phyloP scores from a whole-genome alignment of 1,284 basidiomycete genomes.

The Ustilago lituana region DNA sequence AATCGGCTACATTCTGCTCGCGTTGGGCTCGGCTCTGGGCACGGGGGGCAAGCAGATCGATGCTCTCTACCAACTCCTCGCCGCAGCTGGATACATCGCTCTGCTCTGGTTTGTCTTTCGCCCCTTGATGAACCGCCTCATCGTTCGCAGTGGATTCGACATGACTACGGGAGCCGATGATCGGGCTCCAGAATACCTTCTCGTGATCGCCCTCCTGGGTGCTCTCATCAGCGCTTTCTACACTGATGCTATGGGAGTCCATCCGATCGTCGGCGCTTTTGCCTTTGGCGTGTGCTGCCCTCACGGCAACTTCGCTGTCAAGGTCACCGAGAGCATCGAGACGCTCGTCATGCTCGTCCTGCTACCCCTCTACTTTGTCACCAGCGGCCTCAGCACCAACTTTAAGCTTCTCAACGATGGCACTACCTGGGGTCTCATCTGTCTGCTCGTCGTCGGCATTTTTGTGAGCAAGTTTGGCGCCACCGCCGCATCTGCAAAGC shows the following conservation, averaged over 20 bases:
- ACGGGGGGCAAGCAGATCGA: constrained; percentile 46
- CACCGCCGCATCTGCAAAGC: constrained; percentile 36
- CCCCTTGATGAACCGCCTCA: constrained; percentile 38
- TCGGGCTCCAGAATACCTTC: constrained; percentile 39
- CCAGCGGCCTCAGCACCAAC: constrained; percentile 46
- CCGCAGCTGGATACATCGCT: constrained; percentile 39
- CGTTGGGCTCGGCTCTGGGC: constrained; percentile 40
- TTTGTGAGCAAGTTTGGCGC: constrained; percentile 51
- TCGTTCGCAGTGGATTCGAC: constrained; percentile 38
- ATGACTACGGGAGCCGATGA: constrained; percentile 33
- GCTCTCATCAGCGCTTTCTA: constrained; percentile 48
- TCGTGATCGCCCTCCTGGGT: constrained; percentile 42
- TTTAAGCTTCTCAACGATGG: constrained; percentile 49
- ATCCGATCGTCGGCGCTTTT: constrained; percentile 53
- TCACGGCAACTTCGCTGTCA: constrained; percentile 50
- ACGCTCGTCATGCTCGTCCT: constrained; percentile 43
- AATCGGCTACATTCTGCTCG: constrained; percentile 54
- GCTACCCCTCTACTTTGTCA: constrained; percentile 54
- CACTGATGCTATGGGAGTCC: constrained; percentile 48
- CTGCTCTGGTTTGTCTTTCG: constrained; percentile 47
- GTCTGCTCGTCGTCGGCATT: constrained; percentile 45
- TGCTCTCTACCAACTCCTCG: constrained; percentile 51
- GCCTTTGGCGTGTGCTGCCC: constrained; percentile 49
- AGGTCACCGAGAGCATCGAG: constrained; percentile 51
- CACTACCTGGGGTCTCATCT: constrained; percentile 48